A percentile compares a stretch with the other conserved stretches of the same genome.
These are phyloP conservation scores for Vanrija sp. DNA, from an alignment of 1,284 basidiomycete species.

Conservation along the genomic window DNA sequence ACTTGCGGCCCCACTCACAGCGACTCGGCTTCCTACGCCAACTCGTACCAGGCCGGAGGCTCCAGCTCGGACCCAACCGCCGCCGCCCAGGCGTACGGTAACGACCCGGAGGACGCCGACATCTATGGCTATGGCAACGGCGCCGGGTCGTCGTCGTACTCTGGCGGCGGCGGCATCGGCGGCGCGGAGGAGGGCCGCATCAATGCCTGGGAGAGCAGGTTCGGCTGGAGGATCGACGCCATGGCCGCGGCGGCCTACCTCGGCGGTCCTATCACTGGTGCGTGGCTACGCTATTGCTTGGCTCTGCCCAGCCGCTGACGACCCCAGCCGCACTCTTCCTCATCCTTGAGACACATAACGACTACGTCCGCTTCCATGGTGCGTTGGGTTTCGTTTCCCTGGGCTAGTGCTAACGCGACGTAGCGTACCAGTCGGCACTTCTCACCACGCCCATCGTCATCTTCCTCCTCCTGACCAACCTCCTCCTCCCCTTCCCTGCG, in stretches of 20 bases:
- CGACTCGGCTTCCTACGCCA: conserved; percentile 38
- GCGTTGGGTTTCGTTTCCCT: conserved; percentile 33
- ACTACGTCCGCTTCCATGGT: conserved; percentile 77
- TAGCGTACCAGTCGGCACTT: conserved; percentile 75
- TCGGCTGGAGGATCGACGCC: conserved; percentile 65
- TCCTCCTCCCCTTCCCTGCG: conserved; percentile 52
- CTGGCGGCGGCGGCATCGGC: conserved; percentile 37
- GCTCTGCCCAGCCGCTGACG: not conserved
- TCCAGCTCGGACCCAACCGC: conserved; percentile 37
- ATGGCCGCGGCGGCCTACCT: conserved; percentile 66
- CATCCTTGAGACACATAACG: conserved; percentile 72
- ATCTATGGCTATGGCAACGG: conserved; percentile 33
- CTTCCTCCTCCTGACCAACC: conserved; percentile 60
- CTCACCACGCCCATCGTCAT: conserved; percentile 63
- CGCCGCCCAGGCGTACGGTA: conserved; percentile 35
- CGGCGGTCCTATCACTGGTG: conserved; percentile 69
- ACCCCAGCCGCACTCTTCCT: conserved; percentile 61
- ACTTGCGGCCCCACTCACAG: conserved; percentile 11
- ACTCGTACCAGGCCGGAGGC: conserved; percentile 63
- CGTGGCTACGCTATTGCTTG: conserved; percentile 52
- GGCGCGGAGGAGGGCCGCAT: conserved; percentile 48
- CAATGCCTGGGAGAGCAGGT: conserved; percentile 68
- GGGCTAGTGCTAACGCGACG: not conserved
- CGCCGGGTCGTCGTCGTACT: conserved; percentile 17
- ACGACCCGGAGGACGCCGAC: conserved; percentile 38